These are phyloP conservation scores for Erythrobasidium hasegawianum DNA, from an alignment of 1,284 basidiomycete species.

Conservation along the genomic window DNA sequence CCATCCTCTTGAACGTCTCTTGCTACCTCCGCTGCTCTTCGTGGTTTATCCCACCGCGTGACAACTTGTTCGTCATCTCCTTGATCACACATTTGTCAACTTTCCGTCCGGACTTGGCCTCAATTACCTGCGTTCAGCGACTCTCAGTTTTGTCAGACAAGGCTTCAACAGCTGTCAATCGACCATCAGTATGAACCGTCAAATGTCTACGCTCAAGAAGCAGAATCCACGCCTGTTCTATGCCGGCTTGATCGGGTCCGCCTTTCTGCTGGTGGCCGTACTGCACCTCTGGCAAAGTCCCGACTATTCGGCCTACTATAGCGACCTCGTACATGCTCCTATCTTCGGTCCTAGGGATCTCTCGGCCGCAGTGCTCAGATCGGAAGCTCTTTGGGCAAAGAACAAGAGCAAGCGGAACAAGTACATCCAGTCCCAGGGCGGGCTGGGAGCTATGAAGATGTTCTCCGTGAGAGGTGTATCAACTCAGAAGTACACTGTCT, in stretches of 20 bases:
- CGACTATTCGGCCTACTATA: background rate
- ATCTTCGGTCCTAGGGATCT: slow-evolving; percentile 10
- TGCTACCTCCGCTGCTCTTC: no score
- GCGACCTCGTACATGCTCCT: background rate
- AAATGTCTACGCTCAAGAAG: slow-evolving; percentile 9
- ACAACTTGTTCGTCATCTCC: no score
- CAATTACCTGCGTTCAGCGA: no score
- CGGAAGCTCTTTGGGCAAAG: slow-evolving; percentile 25
- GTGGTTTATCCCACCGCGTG: no score
- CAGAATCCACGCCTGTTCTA: slow-evolving; percentile 5
- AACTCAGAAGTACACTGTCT: background rate
- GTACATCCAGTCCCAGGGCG: slow-evolving; percentile 48
- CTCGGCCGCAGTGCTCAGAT: slow-evolving; percentile 7
- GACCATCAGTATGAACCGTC: background rate
- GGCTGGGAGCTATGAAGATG: slow-evolving; percentile 47
- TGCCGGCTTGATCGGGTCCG: background rate
- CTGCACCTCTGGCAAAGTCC: slow-evolving; percentile 1
- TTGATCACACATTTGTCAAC: no score
- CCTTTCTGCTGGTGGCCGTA: slow-evolving; percentile 1
- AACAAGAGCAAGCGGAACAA: slow-evolving; percentile 43
- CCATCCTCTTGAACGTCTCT: no score
- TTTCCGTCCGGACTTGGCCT: no score
- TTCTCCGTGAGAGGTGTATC: slow-evolving; percentile 39
- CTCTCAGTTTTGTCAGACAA: background rate
- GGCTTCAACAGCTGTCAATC: slow-evolving; percentile 11